phyloP scores from a whole-genome alignment of 805 yeast species.

The Kluyveromyces wickerhamii region DNA sequence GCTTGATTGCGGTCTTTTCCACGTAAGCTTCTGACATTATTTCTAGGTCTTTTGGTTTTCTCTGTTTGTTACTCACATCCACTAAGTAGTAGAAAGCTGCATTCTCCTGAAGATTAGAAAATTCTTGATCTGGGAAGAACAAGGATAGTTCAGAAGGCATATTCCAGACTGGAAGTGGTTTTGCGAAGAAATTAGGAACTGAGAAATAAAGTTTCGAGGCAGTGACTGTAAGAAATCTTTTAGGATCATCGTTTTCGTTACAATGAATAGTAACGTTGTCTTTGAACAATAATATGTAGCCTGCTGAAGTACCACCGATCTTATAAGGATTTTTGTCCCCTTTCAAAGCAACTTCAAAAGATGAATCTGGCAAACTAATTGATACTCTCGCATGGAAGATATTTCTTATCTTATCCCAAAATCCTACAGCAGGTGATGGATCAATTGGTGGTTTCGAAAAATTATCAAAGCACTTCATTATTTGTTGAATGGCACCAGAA shows the following conservation, averaged over 20 bases:
- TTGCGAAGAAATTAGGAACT: constrained; percentile 65
- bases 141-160: constrained; percentile 38
- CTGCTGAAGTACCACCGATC: constrained; percentile 58
- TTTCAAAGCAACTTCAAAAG: constrained; percentile 54
- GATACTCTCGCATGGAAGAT: constrained; percentile 64
- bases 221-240: constrained; percentile 53
- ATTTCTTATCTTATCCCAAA: constrained; percentile 85
- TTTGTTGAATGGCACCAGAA: constrained; percentile 76
- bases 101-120: constrained; percentile 35
- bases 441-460: constrained; percentile 88
- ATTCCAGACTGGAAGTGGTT: constrained; percentile 50
- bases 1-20: constrained; percentile 48
- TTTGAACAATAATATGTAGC: constrained; percentile 68
- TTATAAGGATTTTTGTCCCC: constrained; percentile 77
- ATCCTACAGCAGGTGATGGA: constrained; percentile 75
- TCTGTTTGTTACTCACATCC: constrained; percentile 18
- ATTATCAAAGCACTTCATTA: constrained; percentile 68
- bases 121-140: constrained; percentile 38
- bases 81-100: constrained; percentile 43
- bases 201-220: constrained; percentile 60
- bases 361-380: constrained; percentile 43
- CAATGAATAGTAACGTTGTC: constrained; percentile 51
- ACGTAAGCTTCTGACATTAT: constrained; percentile 24
- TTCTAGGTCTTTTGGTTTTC: constrained; percentile 13
- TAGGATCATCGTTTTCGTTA: constrained; percentile 62